These are phyloP conservation scores for Ramaria rubella DNA, from an alignment of 768 basidiomycete genomes.

Conservation along the genomic window DNA sequence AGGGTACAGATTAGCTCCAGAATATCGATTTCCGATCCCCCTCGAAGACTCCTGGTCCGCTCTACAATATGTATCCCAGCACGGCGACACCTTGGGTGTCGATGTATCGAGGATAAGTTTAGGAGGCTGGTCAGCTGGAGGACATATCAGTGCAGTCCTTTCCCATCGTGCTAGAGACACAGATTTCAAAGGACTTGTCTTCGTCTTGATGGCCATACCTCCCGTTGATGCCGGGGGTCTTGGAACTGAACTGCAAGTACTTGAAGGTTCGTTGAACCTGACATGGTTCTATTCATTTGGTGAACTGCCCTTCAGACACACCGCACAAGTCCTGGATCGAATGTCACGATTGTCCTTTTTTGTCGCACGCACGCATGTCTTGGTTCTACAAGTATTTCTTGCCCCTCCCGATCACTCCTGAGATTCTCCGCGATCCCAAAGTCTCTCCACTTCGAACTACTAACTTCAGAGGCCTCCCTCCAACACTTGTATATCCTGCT, in stretches of 20 bases:
- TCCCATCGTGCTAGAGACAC: constrained; percentile 9
- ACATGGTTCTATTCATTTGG: background rate
- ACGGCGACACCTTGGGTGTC: background rate
- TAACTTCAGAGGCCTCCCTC: constrained; percentile 9
- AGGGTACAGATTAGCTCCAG: constrained; percentile 6
- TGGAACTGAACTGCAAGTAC: constrained; percentile 6
- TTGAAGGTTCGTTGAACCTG: background rate
- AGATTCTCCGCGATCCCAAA: background rate
- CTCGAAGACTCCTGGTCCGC: constrained; percentile 7
- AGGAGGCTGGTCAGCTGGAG: constrained; percentile 8
- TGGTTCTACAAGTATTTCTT: constrained; percentile 10
- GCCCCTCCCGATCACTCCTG: background rate
- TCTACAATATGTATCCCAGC: constrained; percentile 4
- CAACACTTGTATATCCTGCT: constrained; percentile 8
- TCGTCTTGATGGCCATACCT: constrained; percentile 7
- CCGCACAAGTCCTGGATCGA: constrained; percentile 9
- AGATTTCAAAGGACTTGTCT: background rate
- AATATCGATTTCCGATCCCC: constrained; percentile 6
- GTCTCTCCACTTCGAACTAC: constrained; percentile 2
- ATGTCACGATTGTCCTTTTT: constrained; percentile 4
- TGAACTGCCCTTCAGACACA: background rate
- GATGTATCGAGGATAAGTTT: constrained; percentile 7
- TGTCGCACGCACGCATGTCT: constrained; percentile 10
- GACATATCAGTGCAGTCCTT: constrained; percentile 7
- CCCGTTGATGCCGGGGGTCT: background rate